Evolutionary conservation across 2,329 filamentous ascomycete genomes (phyloP), one percentile per base, ranked within the genome.

Genomic region (Aspergillus fijiensis): DNA sequence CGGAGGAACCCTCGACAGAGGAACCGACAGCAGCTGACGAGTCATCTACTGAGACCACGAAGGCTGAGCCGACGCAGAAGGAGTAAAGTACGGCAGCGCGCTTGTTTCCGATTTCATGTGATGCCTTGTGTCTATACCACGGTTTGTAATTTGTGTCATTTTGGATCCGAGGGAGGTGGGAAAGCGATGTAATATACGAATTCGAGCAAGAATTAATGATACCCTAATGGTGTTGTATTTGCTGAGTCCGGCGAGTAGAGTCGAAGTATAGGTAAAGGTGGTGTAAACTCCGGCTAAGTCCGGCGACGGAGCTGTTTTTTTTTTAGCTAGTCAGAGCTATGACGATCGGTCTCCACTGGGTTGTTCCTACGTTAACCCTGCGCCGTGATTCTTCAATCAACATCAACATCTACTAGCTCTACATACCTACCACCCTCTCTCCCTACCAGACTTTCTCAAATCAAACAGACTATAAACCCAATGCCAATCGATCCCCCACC

Each of bases 171-270:
- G 39, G 58, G 56, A 27, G 52, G 23, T 33, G 27, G 27, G 59
- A 50, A 21, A 48, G 42, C 60, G 61, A 62, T 61, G 65, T 67
- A 67, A 65, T 64, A 60, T 65, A 68, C 58, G 61, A 35, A 60
- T 31, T 54, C 56, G 49, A 55, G 58, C 51, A 48, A 60, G 58
- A 29, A 59, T 59, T 63, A 66, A 67, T 68, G 66, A 68, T 67
- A 67, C 65, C 65, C 65, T 55, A 33, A 49, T 49, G 39, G 29
- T 29, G 47, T 29, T 25, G 35, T 12, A 21, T 31, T 33, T 3
- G 29, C 14, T 12, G 19, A 51, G 29, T 6, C 5, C 2, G 12
- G 29, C n/a, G 10, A 48, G n/a, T 21, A 11, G 21, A 16, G 21
- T 23, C 23, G 10, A 19, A 2, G 19, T 47, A 55, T 25, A 11